Conservation (phyloP, 768 basidiomycete species). For the Lepiota brunneoincarnata region DNA sequence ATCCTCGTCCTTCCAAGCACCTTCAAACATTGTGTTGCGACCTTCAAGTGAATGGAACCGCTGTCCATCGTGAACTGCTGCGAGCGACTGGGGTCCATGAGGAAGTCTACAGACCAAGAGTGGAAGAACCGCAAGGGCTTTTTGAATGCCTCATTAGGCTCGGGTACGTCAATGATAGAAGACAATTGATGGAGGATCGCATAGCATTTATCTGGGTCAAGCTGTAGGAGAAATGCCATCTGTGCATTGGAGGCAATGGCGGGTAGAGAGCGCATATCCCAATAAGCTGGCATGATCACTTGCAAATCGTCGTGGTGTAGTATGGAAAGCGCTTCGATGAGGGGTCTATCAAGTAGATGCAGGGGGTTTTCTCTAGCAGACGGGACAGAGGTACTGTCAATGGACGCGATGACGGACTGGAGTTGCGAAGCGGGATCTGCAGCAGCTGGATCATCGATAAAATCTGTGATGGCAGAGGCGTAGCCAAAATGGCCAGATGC, state of each 20-base stretch:
- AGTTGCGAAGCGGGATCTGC: background rate
- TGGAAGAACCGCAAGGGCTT: background rate
- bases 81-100: background rate
- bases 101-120: background rate
- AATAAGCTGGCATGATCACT: background rate
- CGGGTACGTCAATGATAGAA: background rate
- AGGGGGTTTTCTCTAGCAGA: background rate
- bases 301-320: background rate
- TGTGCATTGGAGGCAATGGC: background rate
- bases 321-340: background rate
- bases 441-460: constrained; percentile 13
- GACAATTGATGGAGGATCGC: background rate
- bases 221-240: background rate
- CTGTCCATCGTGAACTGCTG: background rate
- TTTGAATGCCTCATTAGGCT: background rate
- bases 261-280: background rate
- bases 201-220: background rate
- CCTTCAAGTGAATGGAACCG: background rate
- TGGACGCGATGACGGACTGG: background rate
- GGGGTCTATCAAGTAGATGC: background rate
- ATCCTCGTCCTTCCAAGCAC: background rate
- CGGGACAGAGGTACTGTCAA: background rate
- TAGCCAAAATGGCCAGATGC: constrained; percentile 16
- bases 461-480: constrained; percentile 12
- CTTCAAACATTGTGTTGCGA: background rate